Conservation (phyloP, 2,329 filamentous ascomycete genomes). For the Sclerotinia spermophila region DNA sequence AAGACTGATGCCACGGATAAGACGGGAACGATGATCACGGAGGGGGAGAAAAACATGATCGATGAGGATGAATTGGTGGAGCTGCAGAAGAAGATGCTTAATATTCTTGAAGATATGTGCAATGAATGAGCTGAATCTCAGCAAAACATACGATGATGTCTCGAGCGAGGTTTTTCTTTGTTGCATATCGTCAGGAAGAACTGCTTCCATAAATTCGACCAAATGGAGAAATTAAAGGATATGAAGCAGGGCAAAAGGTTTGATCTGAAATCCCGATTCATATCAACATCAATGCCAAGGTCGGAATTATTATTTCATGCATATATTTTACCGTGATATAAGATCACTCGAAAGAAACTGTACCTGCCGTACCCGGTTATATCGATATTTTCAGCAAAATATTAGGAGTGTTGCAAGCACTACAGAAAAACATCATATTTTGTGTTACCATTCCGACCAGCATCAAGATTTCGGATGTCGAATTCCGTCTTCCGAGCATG, state of each 20-base stretch:
- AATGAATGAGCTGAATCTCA: conserved; percentile 30
- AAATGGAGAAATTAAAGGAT: conserved; percentile 8
- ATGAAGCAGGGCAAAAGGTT: background rate
- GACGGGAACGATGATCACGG: conserved; percentile 14
- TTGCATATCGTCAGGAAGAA: conserved; percentile 20
- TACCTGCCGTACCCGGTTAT: background rate
- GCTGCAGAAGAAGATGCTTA: conserved; percentile 47
- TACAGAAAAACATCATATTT: background rate
- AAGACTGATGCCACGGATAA: conserved; percentile 19
- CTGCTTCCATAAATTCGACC: conserved; percentile 16
- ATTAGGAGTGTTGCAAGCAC: background rate
- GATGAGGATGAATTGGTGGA: conserved; percentile 42
- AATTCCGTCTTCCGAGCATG: background rate
- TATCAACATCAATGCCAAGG: conserved; percentile 10
- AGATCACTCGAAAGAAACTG: background rate
- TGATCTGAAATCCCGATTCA: background rate
- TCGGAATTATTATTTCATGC: conserved; percentile 3
- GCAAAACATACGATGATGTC: background rate
- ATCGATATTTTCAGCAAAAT: background rate
- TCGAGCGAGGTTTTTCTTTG: conserved; percentile 13
- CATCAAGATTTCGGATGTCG: background rate
- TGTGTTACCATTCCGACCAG: background rate
- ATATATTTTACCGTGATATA: conserved; percentile 17
- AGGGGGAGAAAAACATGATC: conserved; percentile 35
- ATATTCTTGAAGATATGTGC: conserved; percentile 49